Conservation (phyloP, 495 filamentous ascomycete genomes). For the Mytilinidion resinicola region DNA sequence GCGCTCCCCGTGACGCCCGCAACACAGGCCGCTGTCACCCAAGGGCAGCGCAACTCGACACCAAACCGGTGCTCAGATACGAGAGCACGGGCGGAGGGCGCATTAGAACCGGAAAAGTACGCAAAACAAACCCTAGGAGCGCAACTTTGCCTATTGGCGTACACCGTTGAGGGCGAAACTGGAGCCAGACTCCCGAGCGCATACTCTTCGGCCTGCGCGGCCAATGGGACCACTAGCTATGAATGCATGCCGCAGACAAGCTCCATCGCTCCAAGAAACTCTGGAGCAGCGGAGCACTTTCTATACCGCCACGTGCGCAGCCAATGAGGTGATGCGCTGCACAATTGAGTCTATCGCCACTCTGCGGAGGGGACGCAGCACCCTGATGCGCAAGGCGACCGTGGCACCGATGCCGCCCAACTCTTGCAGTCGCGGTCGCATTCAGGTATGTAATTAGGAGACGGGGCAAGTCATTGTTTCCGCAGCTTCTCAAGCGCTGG, state of each 20-base stretch:
- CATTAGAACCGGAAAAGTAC: constrained; percentile 23
- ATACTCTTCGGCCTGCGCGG: constrained; percentile 6
- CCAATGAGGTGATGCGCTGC: constrained; percentile 26
- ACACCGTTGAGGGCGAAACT: constrained; percentile 24
- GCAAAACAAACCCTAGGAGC: constrained; percentile 21
- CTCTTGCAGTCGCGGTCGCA: constrained; percentile 5
- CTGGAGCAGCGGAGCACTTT: constrained; percentile 1
- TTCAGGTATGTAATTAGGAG: constrained; percentile 12
- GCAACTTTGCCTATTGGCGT: constrained; percentile 20
- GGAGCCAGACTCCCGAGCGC: constrained; percentile 20
- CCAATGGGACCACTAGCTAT: constrained; percentile 16
- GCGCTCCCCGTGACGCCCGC: neutral
- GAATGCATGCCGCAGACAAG: constrained; percentile 17
- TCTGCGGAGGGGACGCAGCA: constrained; percentile 11
- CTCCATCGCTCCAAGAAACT: constrained; percentile 3
- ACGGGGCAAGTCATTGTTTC: neutral
- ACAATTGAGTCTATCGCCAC: constrained; percentile 10
- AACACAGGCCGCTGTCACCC: neutral
- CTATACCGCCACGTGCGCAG: constrained; percentile 4
- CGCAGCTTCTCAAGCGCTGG: constrained; percentile 17
- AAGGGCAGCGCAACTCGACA: neutral
- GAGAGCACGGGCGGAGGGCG: constrained; percentile 20
- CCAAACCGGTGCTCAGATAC: constrained; percentile 5
- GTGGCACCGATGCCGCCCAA: neutral
- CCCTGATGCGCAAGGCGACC: constrained; percentile 13